Evolutionary conservation across 345 rosid species (phyloP), one percentile per base, ranked within the genome.

Genomic region (Anacardium occidentale): DNA sequence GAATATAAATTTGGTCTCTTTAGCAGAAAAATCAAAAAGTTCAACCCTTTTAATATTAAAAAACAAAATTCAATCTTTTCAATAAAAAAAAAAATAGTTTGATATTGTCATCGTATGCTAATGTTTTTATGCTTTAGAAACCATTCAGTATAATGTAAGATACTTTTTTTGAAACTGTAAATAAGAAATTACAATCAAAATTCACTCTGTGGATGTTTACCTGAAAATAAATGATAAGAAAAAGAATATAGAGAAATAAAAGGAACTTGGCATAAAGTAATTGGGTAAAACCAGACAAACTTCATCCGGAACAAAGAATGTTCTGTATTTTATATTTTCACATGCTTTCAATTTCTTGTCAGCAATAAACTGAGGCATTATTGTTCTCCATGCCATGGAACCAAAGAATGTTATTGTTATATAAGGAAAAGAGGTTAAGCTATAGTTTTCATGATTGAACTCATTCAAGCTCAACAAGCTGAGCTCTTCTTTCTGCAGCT

Each of bases 401-500:
- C 3, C 64, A 75, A 64, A 14, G 42, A 2, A 48, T 20, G 25
- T 34, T 26, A 8, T 14, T 20, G 25, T 34, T 26, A 8, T 14
- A 25, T 24, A 21, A 21, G 18, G 7, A 3, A 17, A 57, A 48
- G 11, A 56, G 7, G 58, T 58, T 44, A 51, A 75, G 65, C 15
- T 69, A 37, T 55, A 51, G 11, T 47, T 47, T 37, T 20, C 20
- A 66, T 50, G 29, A 68, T 63, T 24, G 14, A 64, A 26, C 52
- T 83, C 73, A 89, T 29, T 90, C 91, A 2, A 89, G 83, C 88
- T 92, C 97, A 74, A 88, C 93, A 67, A 90, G 87, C 75, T 86
- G 93, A 80, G 97, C 95, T 78, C 89, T 89, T 76, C 90, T 89
- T 82, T 89, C 91, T 57, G 97, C 98, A 77, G 97, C 98, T 81